Evolutionary conservation across 2,329 filamentous ascomycete genomes (phyloP), one percentile per base, ranked within the genome.

Genomic region (Diaporthe ilicicola): DNA sequence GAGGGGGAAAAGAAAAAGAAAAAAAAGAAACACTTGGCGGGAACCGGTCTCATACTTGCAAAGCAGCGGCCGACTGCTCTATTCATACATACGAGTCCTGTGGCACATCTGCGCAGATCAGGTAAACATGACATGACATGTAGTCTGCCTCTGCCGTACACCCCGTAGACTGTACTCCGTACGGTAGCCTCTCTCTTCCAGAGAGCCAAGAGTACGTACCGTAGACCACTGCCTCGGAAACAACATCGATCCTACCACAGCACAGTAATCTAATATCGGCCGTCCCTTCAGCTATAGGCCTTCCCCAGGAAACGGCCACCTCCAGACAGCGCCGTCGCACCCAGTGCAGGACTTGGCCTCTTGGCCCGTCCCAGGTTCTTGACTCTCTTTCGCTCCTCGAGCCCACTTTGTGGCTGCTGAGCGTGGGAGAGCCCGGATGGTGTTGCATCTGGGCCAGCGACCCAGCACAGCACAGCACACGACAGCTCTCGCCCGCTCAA

Each of bases 301-400:
- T 62, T 62, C 59, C 59, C 59, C 59, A 62, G 59, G 59, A 62
- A 62, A 34, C 59, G 59, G 59, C 59, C 29, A 50, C 64, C 59
- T 46, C 19, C 68, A 70, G 32, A 67, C 44, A 51, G 34, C 59
- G 51, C 62, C 61, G 39, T 51, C 42, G 56, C 64, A 68, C 69
- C 59, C 59, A 62, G 59, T 42, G 48, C 48, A 71, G 55, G 69
- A 59, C 69, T 71, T 71, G 69, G 64, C 69, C 42, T 55, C 69
- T 71, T 71, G 69, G 69, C 69, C n/a, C 55, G 64, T 53, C 59
- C 64, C 54, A 44, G 54, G 51, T 53, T 62, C 48, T 50, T 56
- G 61, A 46, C 69, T 50, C 53, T 67, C 32, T 46, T 56, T 53
- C 53, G 61, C 53, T 50, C 59, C 24, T 22, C 19, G 27, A 67